Conservation (phyloP, 139 green algal species). For the Nannochloris sp. region DNA sequence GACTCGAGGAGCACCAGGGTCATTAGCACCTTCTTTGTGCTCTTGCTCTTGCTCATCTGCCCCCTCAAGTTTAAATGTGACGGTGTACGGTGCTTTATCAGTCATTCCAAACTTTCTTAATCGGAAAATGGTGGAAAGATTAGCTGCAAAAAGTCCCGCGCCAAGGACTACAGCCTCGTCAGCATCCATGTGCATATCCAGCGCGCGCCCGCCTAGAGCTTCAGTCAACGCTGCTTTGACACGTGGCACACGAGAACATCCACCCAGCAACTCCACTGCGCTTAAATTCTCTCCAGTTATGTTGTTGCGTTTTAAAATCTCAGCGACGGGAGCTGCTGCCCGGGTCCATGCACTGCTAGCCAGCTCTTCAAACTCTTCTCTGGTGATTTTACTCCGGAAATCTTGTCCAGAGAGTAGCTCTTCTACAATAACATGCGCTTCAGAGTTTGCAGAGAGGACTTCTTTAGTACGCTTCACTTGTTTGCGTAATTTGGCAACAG, state of each 20-base stretch:
- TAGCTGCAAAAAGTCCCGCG: constrained; percentile 87
- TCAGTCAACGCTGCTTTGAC: constrained; percentile 67
- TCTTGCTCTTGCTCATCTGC: neutral
- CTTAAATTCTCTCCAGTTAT: constrained; percentile 58
- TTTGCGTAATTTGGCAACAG: constrained; percentile 86
- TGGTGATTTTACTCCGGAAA: constrained; percentile 60
- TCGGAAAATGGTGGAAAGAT: constrained; percentile 92
- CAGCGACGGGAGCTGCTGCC: constrained; percentile 44
- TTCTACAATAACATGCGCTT: constrained; percentile 84
- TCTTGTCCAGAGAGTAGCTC: constrained; percentile 83
- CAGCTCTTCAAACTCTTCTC: constrained; percentile 75
- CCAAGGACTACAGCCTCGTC: constrained; percentile 93
- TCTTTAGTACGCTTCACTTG: constrained; percentile 89
- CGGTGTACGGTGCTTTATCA: constrained; percentile 69
- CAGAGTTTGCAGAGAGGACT: constrained; percentile 90
- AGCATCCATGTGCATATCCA: constrained; percentile 91
- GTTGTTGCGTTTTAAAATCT: constrained; percentile 64
- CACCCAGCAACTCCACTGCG: constrained; percentile 82
- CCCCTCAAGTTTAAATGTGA: constrained; percentile 47
- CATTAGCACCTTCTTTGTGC: neutral
- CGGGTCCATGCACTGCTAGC: constrained; percentile 57
- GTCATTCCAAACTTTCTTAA: constrained; percentile 87
- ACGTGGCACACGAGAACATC: constrained; percentile 72
- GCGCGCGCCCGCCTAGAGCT: constrained; percentile 53
- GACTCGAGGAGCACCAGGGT: neutral